These are phyloP conservation scores for Glycyrrhiza uralensis DNA, from an alignment of 306 rosid species.

Conservation along the genomic window DNA sequence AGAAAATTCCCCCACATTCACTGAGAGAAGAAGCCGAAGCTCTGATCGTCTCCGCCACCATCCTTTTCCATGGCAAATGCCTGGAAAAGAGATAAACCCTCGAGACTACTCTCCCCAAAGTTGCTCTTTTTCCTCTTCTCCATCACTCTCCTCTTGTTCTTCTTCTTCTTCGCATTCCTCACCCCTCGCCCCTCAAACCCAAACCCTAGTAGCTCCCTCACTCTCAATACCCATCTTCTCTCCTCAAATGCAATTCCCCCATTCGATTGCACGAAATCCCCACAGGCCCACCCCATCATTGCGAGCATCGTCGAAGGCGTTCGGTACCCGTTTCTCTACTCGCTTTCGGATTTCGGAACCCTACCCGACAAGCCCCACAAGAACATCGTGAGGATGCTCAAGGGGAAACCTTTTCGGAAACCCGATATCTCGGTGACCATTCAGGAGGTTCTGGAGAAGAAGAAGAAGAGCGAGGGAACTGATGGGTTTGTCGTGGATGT, in stretches of 20 bases:
- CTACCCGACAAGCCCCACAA: conserved; percentile 94
- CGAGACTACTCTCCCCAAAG: conserved; percentile 54
- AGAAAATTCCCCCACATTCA: not conserved
- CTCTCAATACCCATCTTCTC: conserved; percentile 25
- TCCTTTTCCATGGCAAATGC: conserved; percentile 80
- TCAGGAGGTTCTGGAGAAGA: conserved; percentile 69
- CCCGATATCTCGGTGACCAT: conserved; percentile 82
- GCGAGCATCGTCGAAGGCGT: conserved; percentile 88
- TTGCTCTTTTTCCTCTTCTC: conserved; percentile 35
- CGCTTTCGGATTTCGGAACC: conserved; percentile 80
- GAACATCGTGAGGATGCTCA: conserved; percentile 71
- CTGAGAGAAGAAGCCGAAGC: not conserved
- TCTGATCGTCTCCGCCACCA: not conserved
- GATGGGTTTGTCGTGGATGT: conserved; percentile 81
- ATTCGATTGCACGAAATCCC: conserved; percentile 67
- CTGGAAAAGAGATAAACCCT: conserved; percentile 70
- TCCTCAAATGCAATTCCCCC: conserved; percentile 50
- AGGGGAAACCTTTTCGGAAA: conserved; percentile 77
- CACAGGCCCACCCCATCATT: conserved; percentile 74
- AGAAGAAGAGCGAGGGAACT: conserved; percentile 48
- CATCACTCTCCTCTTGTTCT: conserved; percentile 42
- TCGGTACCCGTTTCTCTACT: conserved; percentile 70
- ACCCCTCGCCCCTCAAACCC: conserved; percentile 31
- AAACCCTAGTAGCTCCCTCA: not conserved
- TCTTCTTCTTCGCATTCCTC: conserved; percentile 39